Percentiles rank a stretch among this genome's conserved stretches.
Conservation (phyloP, 2,329 filamentous ascomycete genomes). For the Ciborinia camelliae region DNA sequence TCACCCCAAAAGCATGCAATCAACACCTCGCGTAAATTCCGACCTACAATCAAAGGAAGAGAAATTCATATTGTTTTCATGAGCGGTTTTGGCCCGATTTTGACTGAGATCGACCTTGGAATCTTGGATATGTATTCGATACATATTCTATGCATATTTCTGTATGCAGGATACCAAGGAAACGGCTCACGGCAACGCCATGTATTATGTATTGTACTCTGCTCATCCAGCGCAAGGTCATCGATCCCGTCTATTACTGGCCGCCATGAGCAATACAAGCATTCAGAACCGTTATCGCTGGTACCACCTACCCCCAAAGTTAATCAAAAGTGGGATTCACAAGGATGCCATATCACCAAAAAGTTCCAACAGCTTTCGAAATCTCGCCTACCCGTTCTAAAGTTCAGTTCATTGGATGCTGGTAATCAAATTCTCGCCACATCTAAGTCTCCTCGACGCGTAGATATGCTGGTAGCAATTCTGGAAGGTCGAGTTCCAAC, state of each 20-base stretch:
- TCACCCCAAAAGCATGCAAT: background rate
- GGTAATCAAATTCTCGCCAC: background rate
- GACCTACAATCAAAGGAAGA: background rate
- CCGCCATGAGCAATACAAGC: background rate
- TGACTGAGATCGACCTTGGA: background rate
- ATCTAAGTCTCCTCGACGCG: background rate
- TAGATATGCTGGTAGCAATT: conserved; percentile 3
- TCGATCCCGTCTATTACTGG: background rate
- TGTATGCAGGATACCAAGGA: background rate
- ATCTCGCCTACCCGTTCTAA: background rate
- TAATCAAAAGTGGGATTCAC: conserved; percentile 6
- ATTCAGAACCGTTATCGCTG: background rate
- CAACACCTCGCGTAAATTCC: no score
- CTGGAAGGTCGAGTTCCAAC: background rate
- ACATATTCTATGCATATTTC: background rate
- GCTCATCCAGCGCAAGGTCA: background rate
- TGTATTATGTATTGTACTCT: background rate
- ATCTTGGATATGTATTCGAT: background rate
- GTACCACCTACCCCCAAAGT: background rate
- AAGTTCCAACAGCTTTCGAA: background rate
- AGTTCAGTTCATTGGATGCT: background rate
- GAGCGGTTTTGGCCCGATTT: no score
- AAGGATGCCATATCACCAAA: background rate
- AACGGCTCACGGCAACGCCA: background rate
- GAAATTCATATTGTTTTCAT: background rate